These are phyloP conservation scores for Sungouiella thailandica DNA, from an alignment of 805 yeast genomes.

Conservation along the genomic window DNA sequence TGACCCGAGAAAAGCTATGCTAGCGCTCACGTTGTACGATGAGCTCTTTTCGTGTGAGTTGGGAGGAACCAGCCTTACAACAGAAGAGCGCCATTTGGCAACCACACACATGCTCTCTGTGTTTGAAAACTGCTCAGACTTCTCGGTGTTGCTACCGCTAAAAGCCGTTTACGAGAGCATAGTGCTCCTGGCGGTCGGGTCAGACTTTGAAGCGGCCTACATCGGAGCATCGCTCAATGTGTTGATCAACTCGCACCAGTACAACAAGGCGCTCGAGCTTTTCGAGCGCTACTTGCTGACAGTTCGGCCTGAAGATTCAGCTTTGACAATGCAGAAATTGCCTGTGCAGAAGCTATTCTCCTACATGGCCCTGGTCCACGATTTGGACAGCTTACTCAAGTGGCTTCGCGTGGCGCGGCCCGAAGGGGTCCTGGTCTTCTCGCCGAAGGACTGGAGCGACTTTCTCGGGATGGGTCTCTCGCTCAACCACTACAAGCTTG, in stretches of 20 bases:
- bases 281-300: slow-evolving; percentile 7
- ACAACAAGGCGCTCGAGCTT: slow-evolving; percentile 17
- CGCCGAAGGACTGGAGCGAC: slow-evolving; percentile 17
- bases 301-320: slow-evolving; percentile 10
- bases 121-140: slow-evolving; percentile 14
- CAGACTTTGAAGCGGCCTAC: slow-evolving; percentile 14
- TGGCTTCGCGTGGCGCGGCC: slow-evolving; percentile 6
- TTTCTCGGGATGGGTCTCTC: slow-evolving; percentile 21
- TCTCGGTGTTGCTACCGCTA: slow-evolving; percentile 16
- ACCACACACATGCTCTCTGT: slow-evolving; percentile 5
- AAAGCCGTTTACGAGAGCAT: slow-evolving; percentile 20
- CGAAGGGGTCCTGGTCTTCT: neutral
- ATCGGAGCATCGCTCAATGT: slow-evolving; percentile 19
- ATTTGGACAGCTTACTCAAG: slow-evolving; percentile 18
- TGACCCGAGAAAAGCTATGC: slow-evolving; percentile 1
- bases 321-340: slow-evolving; percentile 7
- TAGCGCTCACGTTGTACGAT: slow-evolving; percentile 8
- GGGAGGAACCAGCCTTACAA: neutral
- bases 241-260: slow-evolving; percentile 21
- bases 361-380: slow-evolving; percentile 14
- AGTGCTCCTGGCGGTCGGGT: slow-evolving; percentile 4
- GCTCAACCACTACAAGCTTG: slow-evolving; percentile 23
- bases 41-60: slow-evolving; percentile 7
- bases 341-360: slow-evolving; percentile 18
- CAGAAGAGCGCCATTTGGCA: slow-evolving; percentile 6